A percentile compares a stretch with the other conserved stretches of the same genome.
These are phyloP conservation scores for Adiantum capillusveneris DNA, from an alignment of 75 land plant genomes.

Conservation along the genomic window DNA sequence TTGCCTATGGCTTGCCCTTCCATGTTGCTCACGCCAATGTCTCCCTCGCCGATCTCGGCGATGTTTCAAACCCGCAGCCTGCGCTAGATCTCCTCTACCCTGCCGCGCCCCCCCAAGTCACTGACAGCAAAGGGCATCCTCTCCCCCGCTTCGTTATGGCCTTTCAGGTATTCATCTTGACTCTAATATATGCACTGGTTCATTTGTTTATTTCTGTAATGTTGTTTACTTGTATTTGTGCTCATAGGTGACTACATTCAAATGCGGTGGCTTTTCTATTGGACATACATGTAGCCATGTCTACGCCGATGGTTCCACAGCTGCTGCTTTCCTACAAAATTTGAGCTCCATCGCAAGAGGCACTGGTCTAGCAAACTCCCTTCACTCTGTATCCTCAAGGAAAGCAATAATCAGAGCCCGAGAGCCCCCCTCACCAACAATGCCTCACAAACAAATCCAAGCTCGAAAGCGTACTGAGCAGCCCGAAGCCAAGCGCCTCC, in stretches of 20 bases:
- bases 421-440: not conserved
- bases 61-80: not conserved
- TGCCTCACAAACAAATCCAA: no score
- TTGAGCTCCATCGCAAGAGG: constrained; percentile 3
- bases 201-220: no score
- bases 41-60: not conserved
- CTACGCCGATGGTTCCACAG: not conserved
- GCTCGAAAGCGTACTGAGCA: not conserved
- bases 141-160: not conserved
- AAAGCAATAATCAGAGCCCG: not conserved
- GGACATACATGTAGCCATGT: not conserved
- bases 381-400: not conserved
- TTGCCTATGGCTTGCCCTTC: not conserved
- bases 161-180: no score
- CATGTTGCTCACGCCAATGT: not conserved
- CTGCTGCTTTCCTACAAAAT: not conserved
- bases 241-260: constrained; percentile 1
- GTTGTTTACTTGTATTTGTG: no score
- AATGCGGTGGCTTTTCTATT: not conserved
- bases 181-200: no score
- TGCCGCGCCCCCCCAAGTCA: no score
- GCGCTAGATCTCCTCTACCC: not conserved
- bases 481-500: no score
- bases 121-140: no score
- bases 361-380: not conserved